Evolutionary conservation across 345 rosid species (phyloP), one percentile per base, ranked within the genome.

Genomic region (Acer negundo): DNA sequence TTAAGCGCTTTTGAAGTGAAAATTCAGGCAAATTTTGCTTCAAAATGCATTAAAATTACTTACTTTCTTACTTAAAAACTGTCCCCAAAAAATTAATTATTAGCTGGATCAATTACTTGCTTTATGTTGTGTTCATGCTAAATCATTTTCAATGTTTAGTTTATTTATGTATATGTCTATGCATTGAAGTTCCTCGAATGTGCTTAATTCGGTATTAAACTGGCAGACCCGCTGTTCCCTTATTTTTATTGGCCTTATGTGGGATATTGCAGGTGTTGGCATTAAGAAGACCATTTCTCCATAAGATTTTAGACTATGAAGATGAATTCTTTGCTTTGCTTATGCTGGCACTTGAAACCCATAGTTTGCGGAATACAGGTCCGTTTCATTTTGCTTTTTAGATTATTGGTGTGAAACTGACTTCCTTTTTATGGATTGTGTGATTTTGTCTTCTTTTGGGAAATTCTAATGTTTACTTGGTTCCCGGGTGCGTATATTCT

Each of bases 281-380:
- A 24, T 81, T 96, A 78, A 89, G 99, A 81, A 88, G 97, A 79
- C 97, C 99, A 0, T 82, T 96, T 71, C 90, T 96, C 16, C 99
- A 96, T 70, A 96, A 87, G 74, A 85, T 96, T 51, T 86, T 96
- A 76, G 99, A 96, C 82, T 91, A 87, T 51, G 99, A 96, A 71
- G 99, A 96, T 81, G 99, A 96, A 72, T 96, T 93, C 89, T 96
- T 87, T 81, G 92, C 95, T 74, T 75, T 90, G 77, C 91, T 96
- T 77, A 92, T 92, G 98, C 84, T 92, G 82, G 83, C 93, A 66
- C 98, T 96, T 4, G 99, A 96, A 84, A 86, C 90, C 46, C 99
- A 94, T 81, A 96, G 99, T 87, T 87, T 96, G 76, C 86, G 97
- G 75, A 96, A 90, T 61, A 94, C 99, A 86, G 99, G 99, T 93